Evolutionary conservation across 495 filamentous ascomycete genomes (phyloP), one percentile per base, ranked within the genome.

Genomic region (Penicillium manginii): DNA sequence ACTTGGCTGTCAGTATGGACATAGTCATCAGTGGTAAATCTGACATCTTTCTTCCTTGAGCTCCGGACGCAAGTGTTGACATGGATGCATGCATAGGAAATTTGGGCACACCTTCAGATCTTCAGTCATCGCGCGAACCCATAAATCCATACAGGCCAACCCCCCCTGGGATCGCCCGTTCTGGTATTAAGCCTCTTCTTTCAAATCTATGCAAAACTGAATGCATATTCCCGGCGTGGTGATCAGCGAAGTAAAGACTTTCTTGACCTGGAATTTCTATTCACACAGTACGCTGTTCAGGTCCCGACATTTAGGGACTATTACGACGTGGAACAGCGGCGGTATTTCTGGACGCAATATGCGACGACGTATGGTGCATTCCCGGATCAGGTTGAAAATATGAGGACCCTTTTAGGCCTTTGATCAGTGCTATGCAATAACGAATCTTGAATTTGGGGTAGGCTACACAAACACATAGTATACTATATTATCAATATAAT

Each of bases 1-100:
- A 65, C 45, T 43, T 65, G 52, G 63, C 63, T 15, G 63, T 65
- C 47, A 65, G 63, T 43, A 65, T 65, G 63, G 63, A 65, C 31
- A 61, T 65, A 12, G 63, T 65, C 14, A 65, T 65, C 12, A 65
- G 63, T 54, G 63, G 63, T 65, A 40, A 59, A 58, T 49, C 23
- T 50, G 47, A 14, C 33, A 5, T 15, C 32, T 22, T 39, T 21
- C 29, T 47, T 31, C 5, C 31, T 31, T 50, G 11, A 29, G 22
- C 17, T 40, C 23, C 33, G 35, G 21, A 22, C 37, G 19, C 35
- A 50, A 51, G 48, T 50, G 12, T 33, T 35, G 50, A 33, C 40
- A 17, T 7, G 6, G 31, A 12, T 50, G 22, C 32, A 60, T 50
- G 31, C 48, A 35, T 59, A 61, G 63, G 63, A 37, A 61, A 65